Percentiles rank a stretch among this genome's conserved stretches.
These are phyloP conservation scores for Dothistroma septosporum DNA, from an alignment of 2,329 filamentous ascomycete species.

Conservation along the genomic window DNA sequence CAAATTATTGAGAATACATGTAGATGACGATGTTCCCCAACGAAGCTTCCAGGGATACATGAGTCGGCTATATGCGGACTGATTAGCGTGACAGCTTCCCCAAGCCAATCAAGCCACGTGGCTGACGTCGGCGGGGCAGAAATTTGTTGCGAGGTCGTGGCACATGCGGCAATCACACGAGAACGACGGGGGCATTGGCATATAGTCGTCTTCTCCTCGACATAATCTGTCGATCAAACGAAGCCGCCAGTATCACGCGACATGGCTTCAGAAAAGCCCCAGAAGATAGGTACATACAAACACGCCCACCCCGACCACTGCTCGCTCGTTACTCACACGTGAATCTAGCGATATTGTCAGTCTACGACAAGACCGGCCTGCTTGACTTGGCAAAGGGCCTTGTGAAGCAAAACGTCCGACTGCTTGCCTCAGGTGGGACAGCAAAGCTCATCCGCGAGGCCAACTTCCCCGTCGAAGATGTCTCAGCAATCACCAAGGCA, in stretches of 20 bases:
- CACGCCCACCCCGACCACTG: background rate
- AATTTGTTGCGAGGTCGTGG: background rate
- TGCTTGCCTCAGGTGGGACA: constrained; percentile 92
- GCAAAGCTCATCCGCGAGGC: constrained; percentile 95
- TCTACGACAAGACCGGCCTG: constrained; percentile 97
- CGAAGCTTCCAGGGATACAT: background rate
- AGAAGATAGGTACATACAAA: constrained; percentile 24
- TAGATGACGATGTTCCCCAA: no score
- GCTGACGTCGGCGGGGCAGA: background rate
- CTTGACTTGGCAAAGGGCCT: constrained; percentile 89
- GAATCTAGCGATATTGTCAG: constrained; percentile 76
- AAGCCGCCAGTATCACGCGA: background rate
- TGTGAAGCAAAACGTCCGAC: constrained; percentile 80
- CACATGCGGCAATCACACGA: background rate
- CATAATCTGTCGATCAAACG: background rate
- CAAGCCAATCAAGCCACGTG: background rate
- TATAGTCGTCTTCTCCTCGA: background rate
- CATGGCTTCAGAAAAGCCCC: constrained; percentile 23
- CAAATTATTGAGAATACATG: no score
- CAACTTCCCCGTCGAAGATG: constrained; percentile 92
- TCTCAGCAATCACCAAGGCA: constrained; percentile 89
- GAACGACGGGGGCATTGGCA: background rate
- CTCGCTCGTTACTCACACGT: background rate
- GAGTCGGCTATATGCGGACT: background rate
- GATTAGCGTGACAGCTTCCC: background rate